These are phyloP conservation scores for Rhynchosporium agropyri DNA, from an alignment of 2,329 filamentous ascomycete genomes.

Conservation along the genomic window DNA sequence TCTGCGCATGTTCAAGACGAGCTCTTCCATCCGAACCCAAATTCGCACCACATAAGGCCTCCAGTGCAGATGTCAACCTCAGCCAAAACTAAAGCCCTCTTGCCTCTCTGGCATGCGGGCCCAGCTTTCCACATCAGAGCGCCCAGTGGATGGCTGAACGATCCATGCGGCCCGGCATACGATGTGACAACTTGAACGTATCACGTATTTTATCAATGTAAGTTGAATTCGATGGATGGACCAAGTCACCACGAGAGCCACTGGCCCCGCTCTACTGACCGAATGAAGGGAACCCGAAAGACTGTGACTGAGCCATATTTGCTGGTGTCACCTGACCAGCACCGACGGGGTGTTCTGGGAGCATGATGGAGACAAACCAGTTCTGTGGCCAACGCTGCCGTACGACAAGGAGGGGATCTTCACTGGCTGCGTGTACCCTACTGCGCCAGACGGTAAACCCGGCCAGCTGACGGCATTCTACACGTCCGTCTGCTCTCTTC, in stretches of 20 bases:
- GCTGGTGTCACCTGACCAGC: neutral
- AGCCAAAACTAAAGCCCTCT: no score
- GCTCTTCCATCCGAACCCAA: no score
- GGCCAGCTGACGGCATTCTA: neutral
- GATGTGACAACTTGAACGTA: neutral
- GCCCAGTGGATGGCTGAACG: neutral
- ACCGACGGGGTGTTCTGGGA: neutral
- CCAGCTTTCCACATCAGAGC: no score
- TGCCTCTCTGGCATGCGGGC: no score
- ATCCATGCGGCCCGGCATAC: conserved; percentile 4
- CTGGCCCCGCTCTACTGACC: neutral
- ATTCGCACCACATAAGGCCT: no score
- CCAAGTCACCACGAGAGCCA: neutral
- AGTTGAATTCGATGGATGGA: neutral
- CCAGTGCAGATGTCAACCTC: no score
- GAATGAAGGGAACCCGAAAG: neutral
- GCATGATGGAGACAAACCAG: neutral
- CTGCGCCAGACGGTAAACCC: neutral
- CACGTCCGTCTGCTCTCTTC: neutral
- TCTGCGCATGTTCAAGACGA: no score
- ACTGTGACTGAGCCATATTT: conserved; percentile 2
- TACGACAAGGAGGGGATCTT: neutral
- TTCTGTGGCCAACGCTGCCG: neutral
- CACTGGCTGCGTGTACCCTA: neutral
- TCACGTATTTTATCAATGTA: conserved; percentile 4